A percentile compares a stretch with the other conserved stretches of the same genome.
Conservation (phyloP, 179 eudicot genomes). For the Silene noctiflora region DNA sequence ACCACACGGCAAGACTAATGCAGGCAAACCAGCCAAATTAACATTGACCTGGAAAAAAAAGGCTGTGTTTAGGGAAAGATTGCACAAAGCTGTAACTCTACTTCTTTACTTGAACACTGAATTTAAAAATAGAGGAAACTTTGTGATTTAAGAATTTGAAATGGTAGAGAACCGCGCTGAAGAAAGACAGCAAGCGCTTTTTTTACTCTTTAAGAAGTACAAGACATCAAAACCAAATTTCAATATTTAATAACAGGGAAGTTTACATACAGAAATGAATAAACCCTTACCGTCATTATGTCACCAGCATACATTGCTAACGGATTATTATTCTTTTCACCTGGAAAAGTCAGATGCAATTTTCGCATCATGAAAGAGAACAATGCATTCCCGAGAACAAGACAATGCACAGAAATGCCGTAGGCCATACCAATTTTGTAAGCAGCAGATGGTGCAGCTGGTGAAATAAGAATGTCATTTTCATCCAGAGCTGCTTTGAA, state of each 20-base stretch:
- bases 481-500: conserved; percentile 72
- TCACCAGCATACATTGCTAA: conserved; percentile 98
- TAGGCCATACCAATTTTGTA: conserved; percentile 69
- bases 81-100: not conserved
- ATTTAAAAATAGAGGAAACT: no score
- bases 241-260: not conserved
- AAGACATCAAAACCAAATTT: not conserved
- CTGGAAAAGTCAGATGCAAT: conserved; percentile 34
- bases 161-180: not conserved
- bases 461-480: conserved; percentile 89
- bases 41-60: conserved; percentile 71
- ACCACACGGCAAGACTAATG: conserved; percentile 89
- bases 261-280: not conserved
- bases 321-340: conserved; percentile 93
- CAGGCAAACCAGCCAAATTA: conserved; percentile 96
- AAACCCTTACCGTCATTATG: conserved; percentile 79
- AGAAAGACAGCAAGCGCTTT: not conserved
- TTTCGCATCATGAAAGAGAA: not conserved
- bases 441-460: conserved; percentile 94
- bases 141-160: not conserved
- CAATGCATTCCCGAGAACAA: conserved; percentile 2
- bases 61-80: not conserved
- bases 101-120: not conserved
- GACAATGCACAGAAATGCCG: conserved; percentile 15
- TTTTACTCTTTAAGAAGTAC: not conserved